These are phyloP conservation scores for Rhizopus delemar DNA, from an alignment of 371 early-diverging fungal species.

Conservation along the genomic window DNA sequence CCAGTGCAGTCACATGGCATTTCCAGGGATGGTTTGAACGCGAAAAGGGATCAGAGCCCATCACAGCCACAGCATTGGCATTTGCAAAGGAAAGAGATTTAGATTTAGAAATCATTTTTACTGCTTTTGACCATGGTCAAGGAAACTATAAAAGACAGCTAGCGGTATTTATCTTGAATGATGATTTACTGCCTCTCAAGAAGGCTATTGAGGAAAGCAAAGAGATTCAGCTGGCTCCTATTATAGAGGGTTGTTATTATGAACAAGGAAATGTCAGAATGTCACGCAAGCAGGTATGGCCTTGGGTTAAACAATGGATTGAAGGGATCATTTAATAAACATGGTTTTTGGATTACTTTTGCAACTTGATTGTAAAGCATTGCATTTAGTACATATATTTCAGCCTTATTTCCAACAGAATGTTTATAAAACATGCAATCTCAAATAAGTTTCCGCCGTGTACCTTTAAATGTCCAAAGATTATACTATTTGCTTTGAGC, in stretches of 20 bases:
- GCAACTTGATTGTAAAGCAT: too few relatives aligned
- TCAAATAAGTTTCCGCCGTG: too few relatives aligned
- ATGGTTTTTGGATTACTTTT: too few relatives aligned
- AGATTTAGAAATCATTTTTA: conserved; percentile 63
- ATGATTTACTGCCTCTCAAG: conserved; percentile 20
- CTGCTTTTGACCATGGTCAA: conserved; percentile 52
- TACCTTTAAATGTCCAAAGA: too few relatives aligned
- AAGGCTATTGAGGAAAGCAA: conserved; percentile 27
- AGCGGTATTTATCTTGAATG: conserved; percentile 46
- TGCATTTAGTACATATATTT: too few relatives aligned
- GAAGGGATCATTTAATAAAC: neutral
- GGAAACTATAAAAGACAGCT: conserved; percentile 67
- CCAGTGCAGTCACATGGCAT: conserved; percentile 63
- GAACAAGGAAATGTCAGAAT: conserved; percentile 56
- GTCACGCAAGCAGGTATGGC: conserved; percentile 76
- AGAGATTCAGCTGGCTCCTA: conserved; percentile 1
- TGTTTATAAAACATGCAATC: too few relatives aligned
- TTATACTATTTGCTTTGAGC: too few relatives aligned
- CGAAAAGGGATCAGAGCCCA: conserved; percentile 33
- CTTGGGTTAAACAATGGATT: conserved; percentile 29
- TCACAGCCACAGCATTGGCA: conserved; percentile 23
- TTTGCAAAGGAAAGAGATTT: conserved; percentile 47
- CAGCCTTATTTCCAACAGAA: too few relatives aligned
- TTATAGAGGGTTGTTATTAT: conserved; percentile 29
- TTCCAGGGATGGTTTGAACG: conserved; percentile 53